phyloP scores from a whole-genome alignment of 768 basidiomycete species.

The Ephemerocybe angulata region DNA sequence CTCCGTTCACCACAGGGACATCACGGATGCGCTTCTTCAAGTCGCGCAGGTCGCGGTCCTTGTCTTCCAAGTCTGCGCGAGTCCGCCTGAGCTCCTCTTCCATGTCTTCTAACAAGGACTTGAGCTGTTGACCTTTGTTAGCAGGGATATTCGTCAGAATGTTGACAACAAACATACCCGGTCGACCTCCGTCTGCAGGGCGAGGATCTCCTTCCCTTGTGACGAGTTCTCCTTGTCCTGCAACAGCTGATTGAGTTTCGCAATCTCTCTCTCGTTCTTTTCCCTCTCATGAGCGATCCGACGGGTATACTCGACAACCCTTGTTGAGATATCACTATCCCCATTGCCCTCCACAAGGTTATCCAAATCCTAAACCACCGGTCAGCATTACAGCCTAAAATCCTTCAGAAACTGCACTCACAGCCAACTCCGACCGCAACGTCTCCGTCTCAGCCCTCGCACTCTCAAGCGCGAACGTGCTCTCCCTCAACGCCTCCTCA shows the following conservation, averaged over 20 bases:
- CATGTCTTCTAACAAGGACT: conserved; percentile 2
- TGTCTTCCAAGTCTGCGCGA: background rate
- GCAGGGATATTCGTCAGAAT: background rate
- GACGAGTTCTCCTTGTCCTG: background rate
- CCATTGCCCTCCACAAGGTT: conserved; percentile 45
- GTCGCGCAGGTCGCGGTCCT: conserved; percentile 3
- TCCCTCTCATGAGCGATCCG: conserved; percentile 6
- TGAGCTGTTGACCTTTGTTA: background rate
- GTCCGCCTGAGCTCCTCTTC: background rate
- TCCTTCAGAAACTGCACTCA: conserved; percentile 38
- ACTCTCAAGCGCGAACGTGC: conserved; percentile 81
- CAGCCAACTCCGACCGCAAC: conserved; percentile 67
- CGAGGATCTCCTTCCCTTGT: conserved; percentile 39
- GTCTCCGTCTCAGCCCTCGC: conserved; percentile 87
- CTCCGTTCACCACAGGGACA: conserved; percentile 40
- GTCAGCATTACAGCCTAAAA: background rate
- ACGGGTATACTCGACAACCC: conserved; percentile 8
- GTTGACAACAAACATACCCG: conserved; percentile 15
- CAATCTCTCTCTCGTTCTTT: conserved; percentile 8
- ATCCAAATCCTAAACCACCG: conserved; percentile 55
- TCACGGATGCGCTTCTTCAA: conserved; percentile 60
- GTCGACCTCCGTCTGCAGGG: conserved; percentile 36
- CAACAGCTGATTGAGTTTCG: background rate
- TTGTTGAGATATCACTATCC: conserved; percentile 34
- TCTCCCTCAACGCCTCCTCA: conserved; percentile 87